phyloP scores from a whole-genome alignment of 108 stramenopile genomes.

The Pseudonitzschia pungens region DNA sequence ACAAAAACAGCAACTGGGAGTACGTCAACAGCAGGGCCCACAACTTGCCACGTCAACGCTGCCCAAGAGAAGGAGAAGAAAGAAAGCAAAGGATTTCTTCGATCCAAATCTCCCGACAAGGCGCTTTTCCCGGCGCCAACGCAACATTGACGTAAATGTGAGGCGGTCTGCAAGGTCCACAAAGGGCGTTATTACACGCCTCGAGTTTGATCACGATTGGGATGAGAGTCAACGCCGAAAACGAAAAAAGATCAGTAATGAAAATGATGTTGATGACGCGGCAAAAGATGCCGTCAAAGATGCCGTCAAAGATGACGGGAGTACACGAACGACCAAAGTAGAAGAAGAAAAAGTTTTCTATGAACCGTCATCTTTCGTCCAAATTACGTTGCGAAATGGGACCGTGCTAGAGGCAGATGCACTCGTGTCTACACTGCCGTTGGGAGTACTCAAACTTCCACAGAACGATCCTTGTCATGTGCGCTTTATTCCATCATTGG shows the following conservation, averaged over 20 bases:
- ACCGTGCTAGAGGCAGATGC: constrained; percentile 76
- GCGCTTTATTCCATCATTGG: constrained; percentile 71
- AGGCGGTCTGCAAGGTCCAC: constrained; percentile 42
- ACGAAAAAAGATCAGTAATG: constrained; percentile 3
- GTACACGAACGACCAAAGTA: constrained; percentile 12
- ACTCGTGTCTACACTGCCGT: constrained; percentile 82
- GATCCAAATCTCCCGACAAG: neutral
- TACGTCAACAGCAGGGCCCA: neutral
- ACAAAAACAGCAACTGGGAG: neutral
- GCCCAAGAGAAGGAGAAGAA: neutral
- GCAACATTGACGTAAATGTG: constrained; percentile 29
- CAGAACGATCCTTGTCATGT: constrained; percentile 48
- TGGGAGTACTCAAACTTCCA: constrained; percentile 81
- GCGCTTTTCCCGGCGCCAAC: constrained; percentile 29
- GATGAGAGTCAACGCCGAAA: constrained; percentile 13
- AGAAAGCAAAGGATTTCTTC: neutral
- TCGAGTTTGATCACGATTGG: constrained; percentile 26
- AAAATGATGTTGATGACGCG: neutral
- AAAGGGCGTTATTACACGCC: constrained; percentile 29
- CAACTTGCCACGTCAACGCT: neutral
- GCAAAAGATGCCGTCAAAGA: constrained; percentile 8
- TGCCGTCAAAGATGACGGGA: neutral
- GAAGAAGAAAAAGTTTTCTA: constrained; percentile 1
- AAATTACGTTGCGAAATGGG: constrained; percentile 57
- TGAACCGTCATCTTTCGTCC: constrained; percentile 21